Base-by-base conservation (phyloP, 2,329 filamentous ascomycete genomes). In the Monosporascus sp. region DNA sequence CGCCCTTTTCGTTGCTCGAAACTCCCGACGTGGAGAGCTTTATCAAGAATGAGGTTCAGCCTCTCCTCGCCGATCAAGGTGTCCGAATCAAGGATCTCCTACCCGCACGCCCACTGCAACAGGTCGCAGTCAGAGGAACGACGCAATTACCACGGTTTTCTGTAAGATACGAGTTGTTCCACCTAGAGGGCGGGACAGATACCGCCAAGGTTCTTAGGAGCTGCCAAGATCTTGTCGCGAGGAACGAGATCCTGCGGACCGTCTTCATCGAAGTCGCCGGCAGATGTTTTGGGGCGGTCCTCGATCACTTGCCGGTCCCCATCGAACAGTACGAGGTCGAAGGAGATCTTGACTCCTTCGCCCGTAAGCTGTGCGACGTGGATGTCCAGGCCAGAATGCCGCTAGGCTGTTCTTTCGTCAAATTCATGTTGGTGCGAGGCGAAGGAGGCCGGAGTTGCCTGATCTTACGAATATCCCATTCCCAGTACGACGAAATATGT, bases 401-500 rank as follows among this genome's bases (percentile, higher is more conserved):
- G 0, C 74, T 80, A 8, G 85, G 84, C 2, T 81, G 82, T 2
- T 72, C 80, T 17, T 86, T 86, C 55, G 75, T 82, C 52, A 81
- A 82, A 56, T 85, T 82, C 72, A 77, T 82, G 59, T 74, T 80
- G 45, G 70, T 83, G 44, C 71, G 73, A 52, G 71, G 71, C 52
- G 67, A 63, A 38, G 62, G 60, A 18, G 61, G 57, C 35, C 58
- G 64, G 31, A 73, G 69, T 36, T 75, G 70, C 48, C 77, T 87
- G 15, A 70, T 80, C 54, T 77, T 86, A 64, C 79, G 85, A 52
- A 78, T 88, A 52, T 87, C 84, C 0, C 85, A 88, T 65, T 81
- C 85, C 0, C 85, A 88, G 59, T 88, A 87, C 62, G 85, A 88
- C 58, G 85, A 85, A 57, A 83, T 88, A 22, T 87, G 81, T 58